Conservation (phyloP, 768 basidiomycete genomes). For the Tephrocybe sp. region DNA sequence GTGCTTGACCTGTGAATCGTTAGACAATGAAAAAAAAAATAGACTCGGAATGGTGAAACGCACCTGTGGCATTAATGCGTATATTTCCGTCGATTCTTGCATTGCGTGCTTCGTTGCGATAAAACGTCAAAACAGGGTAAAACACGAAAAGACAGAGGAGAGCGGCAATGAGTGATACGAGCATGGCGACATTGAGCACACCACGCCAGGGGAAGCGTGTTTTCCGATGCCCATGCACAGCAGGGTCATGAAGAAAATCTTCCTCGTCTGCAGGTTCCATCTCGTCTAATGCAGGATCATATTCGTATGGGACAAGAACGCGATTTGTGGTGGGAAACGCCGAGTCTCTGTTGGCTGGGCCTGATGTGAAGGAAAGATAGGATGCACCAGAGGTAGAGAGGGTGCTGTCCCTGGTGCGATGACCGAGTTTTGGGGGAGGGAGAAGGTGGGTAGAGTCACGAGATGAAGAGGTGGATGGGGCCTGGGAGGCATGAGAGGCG, state of each 20-base stretch:
- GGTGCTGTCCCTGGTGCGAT: conserved; percentile 7
- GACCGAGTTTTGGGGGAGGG: conserved; percentile 15
- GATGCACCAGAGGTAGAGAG: conserved; percentile 15
- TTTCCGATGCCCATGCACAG: conserved; percentile 26
- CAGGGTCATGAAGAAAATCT: conserved; percentile 70
- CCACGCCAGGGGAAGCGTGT: conserved; percentile 42
- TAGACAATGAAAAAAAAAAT: conserved; percentile 13
- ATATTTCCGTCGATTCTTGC: conserved; percentile 59
- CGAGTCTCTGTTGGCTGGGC: conserved; percentile 10
- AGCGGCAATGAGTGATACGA: conserved; percentile 57
- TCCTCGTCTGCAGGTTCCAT: conserved; percentile 63
- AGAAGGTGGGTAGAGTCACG: neutral
- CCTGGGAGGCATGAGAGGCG: neutral
- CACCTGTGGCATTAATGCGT: conserved; percentile 55
- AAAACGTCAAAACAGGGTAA: conserved; percentile 68
- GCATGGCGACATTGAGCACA: conserved; percentile 65
- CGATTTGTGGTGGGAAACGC: conserved; percentile 23
- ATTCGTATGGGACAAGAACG: conserved; percentile 64
- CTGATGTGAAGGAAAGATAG: conserved; percentile 17
- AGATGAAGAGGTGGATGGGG: conserved; percentile 4
- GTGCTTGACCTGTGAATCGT: conserved; percentile 51
- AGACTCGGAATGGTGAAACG: neutral
- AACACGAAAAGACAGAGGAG: conserved; percentile 77
- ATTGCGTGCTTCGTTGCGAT: conserved; percentile 34
- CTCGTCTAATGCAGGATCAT: conserved; percentile 61